Conservation (phyloP, 225 moss, liverwort and hornwort genomes). For the Asterella californica region DNA sequence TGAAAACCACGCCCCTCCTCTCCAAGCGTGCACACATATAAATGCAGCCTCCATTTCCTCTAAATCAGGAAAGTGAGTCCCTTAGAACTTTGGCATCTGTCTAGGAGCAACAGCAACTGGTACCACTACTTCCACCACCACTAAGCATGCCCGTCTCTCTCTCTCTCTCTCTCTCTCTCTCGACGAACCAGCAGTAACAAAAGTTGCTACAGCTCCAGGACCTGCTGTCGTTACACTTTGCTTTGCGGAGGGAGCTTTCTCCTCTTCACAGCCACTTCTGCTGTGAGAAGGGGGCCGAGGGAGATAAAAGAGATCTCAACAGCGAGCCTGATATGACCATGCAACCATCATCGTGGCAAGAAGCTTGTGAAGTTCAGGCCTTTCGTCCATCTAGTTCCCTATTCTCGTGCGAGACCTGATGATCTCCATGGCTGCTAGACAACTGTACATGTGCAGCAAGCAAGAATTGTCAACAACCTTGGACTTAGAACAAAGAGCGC, state of each 20-base stretch:
- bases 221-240: neutral
- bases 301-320: neutral
- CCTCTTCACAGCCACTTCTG: neutral
- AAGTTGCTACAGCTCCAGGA: neutral
- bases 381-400: neutral
- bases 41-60: slow-evolving; percentile 5
- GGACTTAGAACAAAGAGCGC: neutral
- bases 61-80: neutral
- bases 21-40: slow-evolving; percentile 20
- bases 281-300: neutral
- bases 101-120: neutral
- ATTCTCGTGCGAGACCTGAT: neutral
- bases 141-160: neutral
- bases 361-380: neutral
- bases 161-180: neutral
- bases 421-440: neutral
- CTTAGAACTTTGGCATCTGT: neutral
- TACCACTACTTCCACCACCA: neutral
- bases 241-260: neutral
- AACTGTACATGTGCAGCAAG: too few species aligned
- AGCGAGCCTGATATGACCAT: neutral
- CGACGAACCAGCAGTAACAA: neutral
- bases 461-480: neutral
- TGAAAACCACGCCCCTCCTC: slow-evolving; percentile 11
- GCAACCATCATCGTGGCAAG: neutral